Base-by-base conservation (phyloP, 169 alveolate species). In the Besnoitia besnoiti region DNA sequence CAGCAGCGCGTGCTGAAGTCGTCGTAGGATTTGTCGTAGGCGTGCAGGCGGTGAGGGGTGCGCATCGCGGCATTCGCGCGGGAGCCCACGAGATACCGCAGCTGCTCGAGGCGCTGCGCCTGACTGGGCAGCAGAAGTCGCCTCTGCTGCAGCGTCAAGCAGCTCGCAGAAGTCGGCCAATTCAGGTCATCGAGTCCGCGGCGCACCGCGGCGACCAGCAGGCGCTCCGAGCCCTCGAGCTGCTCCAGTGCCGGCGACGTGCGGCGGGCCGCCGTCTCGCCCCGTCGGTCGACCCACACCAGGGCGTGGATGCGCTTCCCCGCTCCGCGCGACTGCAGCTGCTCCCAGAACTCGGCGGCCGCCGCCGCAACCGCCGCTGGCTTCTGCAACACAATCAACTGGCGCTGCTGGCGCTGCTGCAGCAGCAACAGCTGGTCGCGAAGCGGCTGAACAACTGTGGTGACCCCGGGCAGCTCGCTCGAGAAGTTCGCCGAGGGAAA, bases 51-150 rank as follows among this genome's bases (percentile, higher is more conserved):
- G 76, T 88, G 92, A 55, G 92, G 92, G 21, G 92, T 88, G 30
- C 92, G 85, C 46, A 88, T 76, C 44, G 92, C 92, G 1, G 92
- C 92, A 47, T 88, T 88, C 46, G 92, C 92, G 50, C 49, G 85
- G n/a, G 77, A 76, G 2, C 67, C 85, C 1, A 62, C 55, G 62
- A 55, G 73, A 44, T 44, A 42, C 76, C 40, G 92, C 85, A 59
- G 85, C 55, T 77, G 59, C 92, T 88, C 61, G 62, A 88, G 87
- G 77, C 10, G 19, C 76, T 46, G 75, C 67, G 59, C 7, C 50
- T 85, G 82, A 16, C 12, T n/a, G 27, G 67, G 37, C 33, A 35
- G 42, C 90, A 85, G 80, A 46, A 27, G 77, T 50, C 61, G 85
- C 92, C 44, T 73, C 87, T 88, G 92, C 67, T 73, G 73, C 67